phyloP scores from a whole-genome alignment of 2,329 filamentous ascomycete genomes.

The Colletotrichum scovillei region DNA sequence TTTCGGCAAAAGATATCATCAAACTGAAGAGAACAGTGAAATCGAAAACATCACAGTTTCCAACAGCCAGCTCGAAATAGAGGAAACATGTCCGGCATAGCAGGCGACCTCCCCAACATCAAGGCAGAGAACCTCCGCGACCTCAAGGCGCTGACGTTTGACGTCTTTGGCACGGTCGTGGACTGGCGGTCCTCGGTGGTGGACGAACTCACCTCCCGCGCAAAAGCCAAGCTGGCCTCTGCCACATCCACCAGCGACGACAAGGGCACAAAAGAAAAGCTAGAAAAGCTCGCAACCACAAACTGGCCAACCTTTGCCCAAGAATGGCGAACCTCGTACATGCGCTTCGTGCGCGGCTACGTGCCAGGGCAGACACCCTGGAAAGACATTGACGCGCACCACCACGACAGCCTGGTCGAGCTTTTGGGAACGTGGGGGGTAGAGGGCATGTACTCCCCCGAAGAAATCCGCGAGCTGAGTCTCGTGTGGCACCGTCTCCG shows the following conservation, averaged over 20 bases:
- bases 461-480: conserved; percentile 75
- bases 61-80: neutral
- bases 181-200: conserved; percentile 80
- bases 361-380: conserved; percentile 62
- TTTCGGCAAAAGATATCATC: neutral
- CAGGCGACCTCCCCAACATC: neutral
- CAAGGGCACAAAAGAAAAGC: conserved; percentile 53
- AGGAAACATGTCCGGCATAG: conserved; percentile 39
- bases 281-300: conserved; percentile 59
- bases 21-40: neutral
- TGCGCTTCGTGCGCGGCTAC: conserved; percentile 66
- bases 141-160: conserved; percentile 74
- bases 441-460: conserved; percentile 68
- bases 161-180: conserved; percentile 84
- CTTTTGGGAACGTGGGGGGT: conserved; percentile 69
- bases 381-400: conserved; percentile 79
- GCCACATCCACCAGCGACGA: conserved; percentile 42
- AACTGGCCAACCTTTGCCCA: conserved; percentile 76
- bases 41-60: neutral
- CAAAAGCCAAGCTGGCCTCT: conserved; percentile 60
- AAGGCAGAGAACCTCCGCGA: conserved; percentile 3
- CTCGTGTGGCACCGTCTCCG: conserved; percentile 78
- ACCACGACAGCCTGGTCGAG: conserved; percentile 69
- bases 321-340: conserved; percentile 76
- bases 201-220: conserved; percentile 64